These are phyloP conservation scores for Lactarius evosmus DNA, from an alignment of 768 basidiomycete species.

Conservation along the genomic window DNA sequence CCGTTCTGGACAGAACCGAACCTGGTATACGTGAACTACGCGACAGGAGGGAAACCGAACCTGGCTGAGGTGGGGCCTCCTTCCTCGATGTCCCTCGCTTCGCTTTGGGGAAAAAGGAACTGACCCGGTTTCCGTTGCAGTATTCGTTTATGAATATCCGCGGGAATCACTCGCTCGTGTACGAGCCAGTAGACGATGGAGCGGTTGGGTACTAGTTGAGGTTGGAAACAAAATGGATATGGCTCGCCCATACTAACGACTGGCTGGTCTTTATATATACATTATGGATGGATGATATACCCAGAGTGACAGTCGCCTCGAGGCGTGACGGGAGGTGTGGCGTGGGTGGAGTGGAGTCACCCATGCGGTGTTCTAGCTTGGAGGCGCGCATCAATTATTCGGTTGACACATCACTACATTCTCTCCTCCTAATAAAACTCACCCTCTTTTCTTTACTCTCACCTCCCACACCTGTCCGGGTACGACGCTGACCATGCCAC, in stretches of 20 bases:
- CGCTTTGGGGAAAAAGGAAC: slow-evolving; percentile 1
- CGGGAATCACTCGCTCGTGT: slow-evolving; percentile 32
- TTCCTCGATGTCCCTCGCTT: background rate
- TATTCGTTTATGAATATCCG: slow-evolving; percentile 52
- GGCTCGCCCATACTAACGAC: background rate
- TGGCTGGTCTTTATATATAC: background rate
- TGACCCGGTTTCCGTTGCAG: slow-evolving; percentile 29
- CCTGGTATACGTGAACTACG: slow-evolving; percentile 45
- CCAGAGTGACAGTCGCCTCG: no score
- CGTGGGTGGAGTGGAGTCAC: no score
- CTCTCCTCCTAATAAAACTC: background rate
- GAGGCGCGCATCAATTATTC: no score
- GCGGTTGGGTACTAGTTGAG: background rate
- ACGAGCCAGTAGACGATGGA: background rate
- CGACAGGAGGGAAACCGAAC: slow-evolving; percentile 38
- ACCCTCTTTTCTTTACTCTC: background rate
- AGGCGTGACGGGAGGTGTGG: no score
- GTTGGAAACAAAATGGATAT: no score
- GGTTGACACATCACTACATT: background rate
- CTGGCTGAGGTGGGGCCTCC: slow-evolving; percentile 44
- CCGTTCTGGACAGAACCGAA: slow-evolving; percentile 69
- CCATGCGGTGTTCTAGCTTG: no score
- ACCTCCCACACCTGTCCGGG: no score
- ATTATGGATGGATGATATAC: background rate
- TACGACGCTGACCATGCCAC: background rate